Conservation (phyloP, 805 yeast genomes). For the Yamadazyma laniorum region DNA sequence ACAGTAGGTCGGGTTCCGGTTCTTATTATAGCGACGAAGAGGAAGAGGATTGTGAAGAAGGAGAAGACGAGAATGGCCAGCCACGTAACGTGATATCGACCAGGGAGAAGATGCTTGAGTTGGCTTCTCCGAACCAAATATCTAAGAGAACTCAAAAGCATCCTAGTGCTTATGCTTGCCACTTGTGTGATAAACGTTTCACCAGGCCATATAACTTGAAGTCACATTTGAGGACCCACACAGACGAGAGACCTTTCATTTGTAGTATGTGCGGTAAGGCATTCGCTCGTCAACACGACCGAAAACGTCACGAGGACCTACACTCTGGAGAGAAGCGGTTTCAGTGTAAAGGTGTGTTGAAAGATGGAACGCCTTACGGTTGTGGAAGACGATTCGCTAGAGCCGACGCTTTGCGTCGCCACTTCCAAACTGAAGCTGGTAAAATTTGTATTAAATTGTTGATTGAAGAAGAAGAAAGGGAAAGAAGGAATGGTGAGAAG, state of each 20-base stretch:
- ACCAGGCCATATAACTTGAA: constrained; percentile 92
- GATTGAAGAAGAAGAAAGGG: constrained; percentile 41
- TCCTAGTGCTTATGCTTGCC: constrained; percentile 75
- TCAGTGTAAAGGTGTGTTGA: constrained; percentile 65
- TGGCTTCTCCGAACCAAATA: constrained; percentile 57
- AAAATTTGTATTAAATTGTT: constrained; percentile 40
- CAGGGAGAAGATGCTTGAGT: constrained; percentile 61
- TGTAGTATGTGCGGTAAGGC: constrained; percentile 78
- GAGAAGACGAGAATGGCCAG: constrained; percentile 7
- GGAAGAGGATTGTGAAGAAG: constrained; percentile 20
- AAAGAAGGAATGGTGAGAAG: constrained; percentile 13
- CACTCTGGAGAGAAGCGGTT: constrained; percentile 75
- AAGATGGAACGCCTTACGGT: constrained; percentile 51
- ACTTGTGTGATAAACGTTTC: constrained; percentile 79
- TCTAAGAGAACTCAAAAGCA: constrained; percentile 63
- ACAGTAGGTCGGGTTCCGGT: constrained; percentile 23
- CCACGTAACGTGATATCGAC: constrained; percentile 23
- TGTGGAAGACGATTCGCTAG: constrained; percentile 47
- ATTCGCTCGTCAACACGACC: constrained; percentile 51
- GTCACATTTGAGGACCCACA: constrained; percentile 88
- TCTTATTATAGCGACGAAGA: constrained; percentile 5
- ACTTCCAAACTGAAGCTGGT: constrained; percentile 48
- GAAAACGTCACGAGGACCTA: constrained; percentile 48
- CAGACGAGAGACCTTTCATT: constrained; percentile 75
- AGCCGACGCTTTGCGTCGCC: constrained; percentile 46